Conservation (phyloP, 2,329 filamentous ascomycete genomes). For the Phyllosticta citrichinensis region DNA sequence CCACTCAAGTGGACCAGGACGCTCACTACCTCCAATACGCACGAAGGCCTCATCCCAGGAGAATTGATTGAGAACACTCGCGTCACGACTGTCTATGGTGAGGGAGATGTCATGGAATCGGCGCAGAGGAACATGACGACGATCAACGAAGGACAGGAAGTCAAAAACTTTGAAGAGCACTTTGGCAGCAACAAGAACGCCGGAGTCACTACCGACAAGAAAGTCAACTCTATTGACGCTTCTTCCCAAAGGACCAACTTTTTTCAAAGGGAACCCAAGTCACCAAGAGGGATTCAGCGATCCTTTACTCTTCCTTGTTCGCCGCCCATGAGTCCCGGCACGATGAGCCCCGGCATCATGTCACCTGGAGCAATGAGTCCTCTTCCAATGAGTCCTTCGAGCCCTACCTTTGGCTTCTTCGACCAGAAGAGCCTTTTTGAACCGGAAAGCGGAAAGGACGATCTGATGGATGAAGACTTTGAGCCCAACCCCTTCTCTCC, state of each 20-base stretch:
- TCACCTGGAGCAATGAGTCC: not conserved
- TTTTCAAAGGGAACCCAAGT: not conserved
- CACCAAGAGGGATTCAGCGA: not conserved
- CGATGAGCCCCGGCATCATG: not conserved
- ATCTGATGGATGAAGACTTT: not conserved
- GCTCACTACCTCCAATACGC: not conserved
- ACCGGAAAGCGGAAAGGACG: not conserved
- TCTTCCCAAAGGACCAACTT: not conserved
- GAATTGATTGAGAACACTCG: not conserved
- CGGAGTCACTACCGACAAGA: not conserved
- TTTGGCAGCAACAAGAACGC: slow-evolving; percentile 8
- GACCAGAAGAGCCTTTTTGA: not conserved
- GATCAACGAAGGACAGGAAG: slow-evolving; percentile 12
- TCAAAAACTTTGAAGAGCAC: slow-evolving; percentile 13
- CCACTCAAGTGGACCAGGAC: not conserved
- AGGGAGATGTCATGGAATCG: not conserved
- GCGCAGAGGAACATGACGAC: not conserved
- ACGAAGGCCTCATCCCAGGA: not conserved
- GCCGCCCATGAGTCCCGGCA: not conserved
- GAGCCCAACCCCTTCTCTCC: not conserved
- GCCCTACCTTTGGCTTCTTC: not conserved
- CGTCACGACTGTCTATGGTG: not conserved
- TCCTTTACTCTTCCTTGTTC: not conserved
- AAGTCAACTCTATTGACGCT: not conserved
- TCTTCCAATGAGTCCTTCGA: not conserved